Evolutionary conservation across 345 rosid genomes (phyloP), one percentile per base, ranked within the genome.

Genomic region (Hypericum perforatum): DNA sequence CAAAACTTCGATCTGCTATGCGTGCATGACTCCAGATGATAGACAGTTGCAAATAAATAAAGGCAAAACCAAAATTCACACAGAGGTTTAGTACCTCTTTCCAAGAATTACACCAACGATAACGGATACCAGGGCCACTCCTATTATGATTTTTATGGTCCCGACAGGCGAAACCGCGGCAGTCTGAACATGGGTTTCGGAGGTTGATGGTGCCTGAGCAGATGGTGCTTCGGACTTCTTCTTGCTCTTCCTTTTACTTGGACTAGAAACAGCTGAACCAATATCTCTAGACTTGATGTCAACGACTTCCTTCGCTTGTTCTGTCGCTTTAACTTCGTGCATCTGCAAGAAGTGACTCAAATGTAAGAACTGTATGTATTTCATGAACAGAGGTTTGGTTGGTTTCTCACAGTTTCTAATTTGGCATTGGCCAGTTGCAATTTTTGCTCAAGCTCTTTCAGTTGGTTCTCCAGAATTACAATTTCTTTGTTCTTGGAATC

Each of bases 51-150:
- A 10, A 10, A 48, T 12, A 46, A 37, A 37, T 15, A 40, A 41
- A 43, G 16, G 0, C 13, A 49, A 59, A 62, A 36, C 22, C 11
- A 7, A 4, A 15, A 60, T 42, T 15, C 37, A 7, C 45, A 16
- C 45, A 11, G 45, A 44, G 61, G 65, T 56, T 74, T 82, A 92
- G 52, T 85, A 92, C 47, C 73, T 70, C 65, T 85, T 92, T 56
- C 98, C 97, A 51, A 92, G 76, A 66, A 83, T 63, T 5, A 84
- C 47, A 38, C 98, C 97, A 5, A 89, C 49, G 72, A 92, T 63
- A 57, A 84, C 60, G 8, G 98, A 92, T 37, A 84, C 61, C 47
- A 88, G 66, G 36, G 94, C 98, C 22, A 88, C 81, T 60, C 80
- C 84, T 8, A 78, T 11, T 36, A 84, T 56, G 65, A 85, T 57